Evolutionary conservation across 352 stramenopile genomes (phyloP), one percentile per base, ranked within the genome.

Genomic region (Phytophthora aleatoria): DNA sequence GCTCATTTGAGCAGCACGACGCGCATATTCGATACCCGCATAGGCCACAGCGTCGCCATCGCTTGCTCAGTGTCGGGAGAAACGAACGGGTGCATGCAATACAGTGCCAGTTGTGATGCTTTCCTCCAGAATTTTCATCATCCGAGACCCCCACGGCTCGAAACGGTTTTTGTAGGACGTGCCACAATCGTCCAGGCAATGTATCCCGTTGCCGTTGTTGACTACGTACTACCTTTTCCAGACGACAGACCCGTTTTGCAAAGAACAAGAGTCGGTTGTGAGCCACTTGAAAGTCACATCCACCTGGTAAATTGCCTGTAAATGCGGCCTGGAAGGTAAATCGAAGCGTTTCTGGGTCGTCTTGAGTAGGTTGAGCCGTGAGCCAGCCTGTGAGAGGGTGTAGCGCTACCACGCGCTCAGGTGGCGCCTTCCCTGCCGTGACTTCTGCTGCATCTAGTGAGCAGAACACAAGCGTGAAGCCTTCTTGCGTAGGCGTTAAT

Each of bases 11-110:
- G 24, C 64, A 76, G 24, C 69, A 76, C 11, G 49, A 50, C 31
- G 41, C 35, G 49, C 69, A 76, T 20, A 73, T 67, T 56, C 64
- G 57, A 45, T 76, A 76, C 10, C 59, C 64, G 33, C 64, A 76
- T 45, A 76, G 39, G 33, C 70, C 64, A 36, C 69, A 76, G 12
- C 64, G 64, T 15, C 35, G 45, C 64, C 69, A 73, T 10, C n/a
- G 12, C 20, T 65, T 68, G 4, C 28, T 39, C 3, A 71, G 43
- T n/a, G 59, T 57, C 1, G 55, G 54, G 11, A 67, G 42, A 36
- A 73, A 62, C 0, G 57, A 56, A 12, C 52, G 50, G 16, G 69
- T 76, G 16, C 69, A 76, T 26, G 58, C 64, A 49, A 73, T 73
- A 44, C 69, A 76, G 48, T 71, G 55, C 59, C 58, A 70, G 35